These are phyloP conservation scores for Penicillium mononematosum DNA, from an alignment of 495 filamentous ascomycete genomes.

Conservation along the genomic window DNA sequence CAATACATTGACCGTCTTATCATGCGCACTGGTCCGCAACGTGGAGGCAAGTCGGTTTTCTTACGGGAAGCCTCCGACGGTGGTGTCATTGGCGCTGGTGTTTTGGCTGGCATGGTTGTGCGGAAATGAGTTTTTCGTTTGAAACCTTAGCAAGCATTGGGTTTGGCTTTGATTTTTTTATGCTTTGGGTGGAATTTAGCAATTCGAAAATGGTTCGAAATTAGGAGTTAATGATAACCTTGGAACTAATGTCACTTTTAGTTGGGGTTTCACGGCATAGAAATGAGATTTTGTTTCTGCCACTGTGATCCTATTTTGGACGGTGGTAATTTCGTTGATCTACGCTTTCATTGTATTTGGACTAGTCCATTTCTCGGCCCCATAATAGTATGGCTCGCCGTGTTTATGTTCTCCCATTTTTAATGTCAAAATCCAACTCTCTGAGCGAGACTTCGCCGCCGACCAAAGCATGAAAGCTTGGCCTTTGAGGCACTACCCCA, in stretches of 20 bases:
- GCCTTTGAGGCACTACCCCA: not conserved
- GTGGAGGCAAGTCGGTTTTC: constrained; percentile 58
- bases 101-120: constrained; percentile 62
- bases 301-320: not conserved
- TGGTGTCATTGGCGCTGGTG: constrained; percentile 73
- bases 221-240: not conserved
- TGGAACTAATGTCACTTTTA: constrained; percentile 1
- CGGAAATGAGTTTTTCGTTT: constrained; percentile 22
- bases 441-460: not conserved
- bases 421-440: not conserved
- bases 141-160: constrained; percentile 3
- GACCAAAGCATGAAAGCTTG: not conserved
- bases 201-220: constrained; percentile 13
- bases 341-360: not conserved
- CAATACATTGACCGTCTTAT: constrained; percentile 64
- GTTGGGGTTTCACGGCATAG: constrained; percentile 14
- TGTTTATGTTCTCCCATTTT: not conserved
- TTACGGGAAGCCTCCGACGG: constrained; percentile 71
- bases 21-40: constrained; percentile 52
- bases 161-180: constrained; percentile 8
- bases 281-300: constrained; percentile 16
- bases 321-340: not conserved
- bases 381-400: not conserved
- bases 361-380: not conserved
- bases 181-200: constrained; percentile 7